phyloP scores from a whole-genome alignment of 345 rosid species.

The Clausena lansium region DNA sequence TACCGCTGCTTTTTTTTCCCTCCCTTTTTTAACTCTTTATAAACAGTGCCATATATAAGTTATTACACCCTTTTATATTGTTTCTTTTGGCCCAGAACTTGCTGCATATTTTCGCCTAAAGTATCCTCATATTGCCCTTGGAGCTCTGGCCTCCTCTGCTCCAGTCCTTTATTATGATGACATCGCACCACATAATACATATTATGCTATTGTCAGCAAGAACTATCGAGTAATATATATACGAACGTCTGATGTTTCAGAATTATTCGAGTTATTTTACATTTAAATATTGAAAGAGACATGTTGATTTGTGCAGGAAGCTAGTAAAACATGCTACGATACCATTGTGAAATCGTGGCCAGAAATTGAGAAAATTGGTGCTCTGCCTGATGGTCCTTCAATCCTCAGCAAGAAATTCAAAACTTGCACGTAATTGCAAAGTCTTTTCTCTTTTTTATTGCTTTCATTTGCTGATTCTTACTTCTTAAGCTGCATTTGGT shows the following conservation, averaged over 20 bases:
- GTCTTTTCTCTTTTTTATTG: background rate
- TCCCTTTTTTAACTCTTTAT: too few species aligned
- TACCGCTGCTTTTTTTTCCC: too few species aligned
- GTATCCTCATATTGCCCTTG: slow-evolving; percentile 30
- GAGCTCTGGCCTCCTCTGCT: slow-evolving; percentile 43
- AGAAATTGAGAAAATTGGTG: slow-evolving; percentile 22
- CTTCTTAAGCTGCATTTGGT: too few species aligned
- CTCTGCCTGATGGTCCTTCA: slow-evolving; percentile 7
- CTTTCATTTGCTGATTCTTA: too few species aligned
- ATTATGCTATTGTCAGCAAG: slow-evolving; percentile 14
- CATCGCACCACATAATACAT: slow-evolving; percentile 23
- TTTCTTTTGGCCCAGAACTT: slow-evolving; percentile 18
- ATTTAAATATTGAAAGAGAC: too few species aligned
- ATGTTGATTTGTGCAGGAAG: background rate
- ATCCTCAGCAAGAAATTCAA: slow-evolving; percentile 5
- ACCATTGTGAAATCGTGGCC: slow-evolving; percentile 39
- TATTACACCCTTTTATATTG: background rate
- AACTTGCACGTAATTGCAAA: slow-evolving; percentile 18
- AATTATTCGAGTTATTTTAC: too few species aligned
- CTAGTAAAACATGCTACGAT: slow-evolving; percentile 38
- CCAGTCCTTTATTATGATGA: slow-evolving; percentile 32
- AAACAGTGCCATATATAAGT: too few species aligned
- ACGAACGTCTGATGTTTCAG: background rate
- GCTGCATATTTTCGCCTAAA: slow-evolving; percentile 36
- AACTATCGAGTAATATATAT: slow-evolving; percentile 21